Evolutionary conservation across 805 yeast species (phyloP), one percentile per base, ranked within the genome.

Genomic region (Saccharomycopsis selenospora): DNA sequence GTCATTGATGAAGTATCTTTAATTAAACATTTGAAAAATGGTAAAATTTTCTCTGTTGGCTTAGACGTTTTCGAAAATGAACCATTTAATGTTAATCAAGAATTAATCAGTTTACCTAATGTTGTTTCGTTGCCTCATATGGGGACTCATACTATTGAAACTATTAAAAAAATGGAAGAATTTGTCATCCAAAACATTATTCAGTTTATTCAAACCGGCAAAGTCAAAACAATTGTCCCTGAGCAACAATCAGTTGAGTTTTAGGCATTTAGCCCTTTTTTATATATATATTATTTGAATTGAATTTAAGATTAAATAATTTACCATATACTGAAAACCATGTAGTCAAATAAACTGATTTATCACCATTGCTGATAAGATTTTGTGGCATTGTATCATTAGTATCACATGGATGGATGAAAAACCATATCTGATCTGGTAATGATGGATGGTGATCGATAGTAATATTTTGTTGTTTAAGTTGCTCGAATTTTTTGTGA

Each of bases 121-220:
- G 86, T 80, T n/a, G 71, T 84, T 10, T 76, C 85, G 29, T 68
- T 85, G 55, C 97, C 97, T 13, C 97, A 89, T 63, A 80, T 86
- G 83, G 97, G 96, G 24, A 86, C 96, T 0, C 80, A 79, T 61
- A 71, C 91, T 3, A 65, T 66, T 46, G 95, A 88, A 65, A 84
- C 95, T 2, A 77, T 84, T 59, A 67, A 71, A 56, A 75, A 75
- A 57, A 86, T 93, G 96, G 96, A 90, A 66, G 79, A 77, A 56
- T 77, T 77, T 62, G 87, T 82, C 27, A 79, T 85, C 24, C 72
- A 73, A 27, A 93, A 91, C 63, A 78, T 86, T 6, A 66, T 68
- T 40, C 63, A 70, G n/a, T 80, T 67, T 42, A 58, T 87, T 30
- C 63, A 67, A 11, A 73, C 80, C 0, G 95, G 95, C 5, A 80